Evolutionary conservation across 1,139 yeast species (phyloP), one percentile per base, ranked within the genome.

Genomic region (Magnusiomyces paraingens): DNA sequence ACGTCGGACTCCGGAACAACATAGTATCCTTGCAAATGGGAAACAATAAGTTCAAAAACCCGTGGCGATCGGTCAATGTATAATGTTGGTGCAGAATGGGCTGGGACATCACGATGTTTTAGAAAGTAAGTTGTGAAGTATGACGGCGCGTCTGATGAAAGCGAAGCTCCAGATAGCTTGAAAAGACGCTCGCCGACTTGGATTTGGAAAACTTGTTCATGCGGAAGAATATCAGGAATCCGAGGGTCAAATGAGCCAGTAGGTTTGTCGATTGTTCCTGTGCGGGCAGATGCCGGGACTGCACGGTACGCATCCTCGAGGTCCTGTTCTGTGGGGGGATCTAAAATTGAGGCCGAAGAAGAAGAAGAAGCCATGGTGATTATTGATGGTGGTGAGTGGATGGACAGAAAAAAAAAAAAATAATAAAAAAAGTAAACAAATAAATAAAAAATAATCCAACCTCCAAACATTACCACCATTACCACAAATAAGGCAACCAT

Each of bases 41-140:
- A 66, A 60, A 80, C 80, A 36, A 90, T 85, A 58, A 75, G 72
- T 52, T 81, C 80, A 67, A 90, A 90, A 0, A 86, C 78, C 2
- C 67, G 72, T 0, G 95, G 86, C n/a, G 84, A 83, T 47, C 96
- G 71, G 67, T 90, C 97, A 51, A 90, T 80, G 62, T 81, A 82
- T n/a, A 88, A 67, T 0, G 76, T 73, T 47, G 78, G 79, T 41
- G 67, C 55, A 35, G 58, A 60, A 3, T 50, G 54, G 36, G 61
- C 64, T 2, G 65, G 62, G 6, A 54, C 53, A 35, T 62, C 61
- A 22, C 53, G 45, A 57, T 61, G 60, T 29, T 69, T 67, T 2
- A 64, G 57, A 59, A 77, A 78, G 59, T 70, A 76, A 41, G 71
- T 72, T 2, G 81, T 76, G 64, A 78, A 78, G 58, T 74, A 77